Conservation (phyloP, 805 yeast genomes). For the Cyberlindnera petersonii region DNA sequence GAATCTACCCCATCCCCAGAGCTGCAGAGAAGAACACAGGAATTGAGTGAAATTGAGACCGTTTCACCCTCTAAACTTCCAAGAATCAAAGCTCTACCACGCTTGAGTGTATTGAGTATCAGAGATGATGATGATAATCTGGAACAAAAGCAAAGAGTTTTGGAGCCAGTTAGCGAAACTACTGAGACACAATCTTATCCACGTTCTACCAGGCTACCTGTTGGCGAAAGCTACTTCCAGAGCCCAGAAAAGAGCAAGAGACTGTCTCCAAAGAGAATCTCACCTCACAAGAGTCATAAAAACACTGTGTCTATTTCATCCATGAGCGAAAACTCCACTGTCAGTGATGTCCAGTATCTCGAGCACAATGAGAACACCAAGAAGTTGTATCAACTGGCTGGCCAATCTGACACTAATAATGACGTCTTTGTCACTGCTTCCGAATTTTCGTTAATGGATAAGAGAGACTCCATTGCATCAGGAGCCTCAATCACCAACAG, state of each 20-base stretch:
- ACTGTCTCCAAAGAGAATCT: conserved; percentile 6
- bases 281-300: conserved; percentile 9
- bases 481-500: too few relatives aligned
- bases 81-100: conserved; percentile 26
- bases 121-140: conserved; percentile 22
- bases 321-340: conserved; percentile 24
- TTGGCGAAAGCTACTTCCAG: conserved; percentile 7
- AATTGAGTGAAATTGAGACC: not conserved
- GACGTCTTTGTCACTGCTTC: conserved; percentile 39
- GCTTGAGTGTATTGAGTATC: conserved; percentile 23
- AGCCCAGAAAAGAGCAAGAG: conserved; percentile 6
- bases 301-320: conserved; percentile 23
- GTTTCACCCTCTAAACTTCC: conserved; percentile 25
- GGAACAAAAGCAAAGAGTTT: conserved; percentile 1
- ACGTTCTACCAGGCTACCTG: not conserved
- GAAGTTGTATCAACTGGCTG: conserved; percentile 19
- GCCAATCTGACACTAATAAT: conserved; percentile 18
- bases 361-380: conserved; percentile 9
- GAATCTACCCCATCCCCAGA: conserved; percentile 26
- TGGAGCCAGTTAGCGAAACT: conserved; percentile 14
- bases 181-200: not conserved
- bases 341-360: conserved; percentile 10
- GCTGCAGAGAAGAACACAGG: not conserved
- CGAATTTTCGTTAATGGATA: conserved; percentile 29
- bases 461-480: conserved; percentile 5